Evolutionary conservation across 768 basidiomycete genomes (phyloP).

Genomic region (Pleurotus pulmonarius): DNA sequence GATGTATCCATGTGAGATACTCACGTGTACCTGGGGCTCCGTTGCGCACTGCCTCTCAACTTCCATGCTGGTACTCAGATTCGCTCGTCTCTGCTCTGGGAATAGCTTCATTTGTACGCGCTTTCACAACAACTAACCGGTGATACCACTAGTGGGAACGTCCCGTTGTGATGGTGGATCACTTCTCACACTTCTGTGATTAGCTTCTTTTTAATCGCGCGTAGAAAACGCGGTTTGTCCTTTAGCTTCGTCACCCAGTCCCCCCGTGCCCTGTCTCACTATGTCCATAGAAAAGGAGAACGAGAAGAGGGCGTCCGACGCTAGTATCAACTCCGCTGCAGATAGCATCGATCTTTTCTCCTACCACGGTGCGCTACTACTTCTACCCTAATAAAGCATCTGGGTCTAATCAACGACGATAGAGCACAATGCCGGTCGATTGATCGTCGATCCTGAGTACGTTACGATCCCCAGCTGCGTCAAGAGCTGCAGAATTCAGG

Average conservation of each 20-base stretch:
- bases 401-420: neutral
- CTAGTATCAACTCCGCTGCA: conserved; percentile 14
- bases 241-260: neutral
- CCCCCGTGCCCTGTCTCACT: conserved; percentile 5
- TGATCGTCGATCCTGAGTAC: conserved; percentile 60
- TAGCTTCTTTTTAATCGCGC: neutral
- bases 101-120: neutral
- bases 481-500: neutral
- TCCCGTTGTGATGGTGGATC: neutral
- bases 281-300: conserved; percentile 24
- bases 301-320: conserved; percentile 16
- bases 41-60: neutral
- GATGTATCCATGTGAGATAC: neutral
- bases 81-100: neutral
- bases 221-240: neutral
- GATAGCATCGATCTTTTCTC: conserved; percentile 27
- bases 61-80: neutral
- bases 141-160: neutral
- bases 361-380: conserved; percentile 30
- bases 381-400: neutral
- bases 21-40: neutral
- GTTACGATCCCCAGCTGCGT: conserved; percentile 16
- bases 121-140: neutral
- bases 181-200: neutral
- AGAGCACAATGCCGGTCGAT: conserved; percentile 51